Evolutionary conservation across 441 rosid species (phyloP), one percentile per base, ranked within the genome.

Genomic region (Rhodomyrtus psidioides): DNA sequence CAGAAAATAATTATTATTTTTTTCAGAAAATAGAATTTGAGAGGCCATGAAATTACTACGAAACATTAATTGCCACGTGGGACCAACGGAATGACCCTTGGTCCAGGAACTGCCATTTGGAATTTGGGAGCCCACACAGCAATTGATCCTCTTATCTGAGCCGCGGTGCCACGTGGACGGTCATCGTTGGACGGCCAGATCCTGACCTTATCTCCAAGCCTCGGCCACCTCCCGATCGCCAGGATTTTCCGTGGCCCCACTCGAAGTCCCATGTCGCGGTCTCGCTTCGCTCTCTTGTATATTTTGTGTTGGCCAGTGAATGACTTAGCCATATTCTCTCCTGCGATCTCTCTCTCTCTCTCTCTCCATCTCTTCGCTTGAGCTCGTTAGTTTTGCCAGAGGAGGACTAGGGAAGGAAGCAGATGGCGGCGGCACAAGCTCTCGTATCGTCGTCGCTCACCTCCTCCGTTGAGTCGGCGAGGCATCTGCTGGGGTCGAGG

Each of bases 341-440:
- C 30, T 17, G 44, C 4, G 24, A 26, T 19, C 7, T 1, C 60
- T 54, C 55, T 55, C 24, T 57, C 51, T 42, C 51, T 2, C 0
- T 4, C 19, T 16, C 30, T 24, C 14, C 24, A 10, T 10, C 49
- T 3, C 83, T 6, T 42, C 1, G 79, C 9, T n/a, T 5, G 19
- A 30, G 19, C 42, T 81, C 83, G 27, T 12, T 16, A 46, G 14
- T 13, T 44, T 44, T n/a, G 21, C 82, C 82, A 12, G 27, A 28
- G 46, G 46, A 27, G 60, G 13, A n/a, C 24, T 27, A 27, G 79
- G 53, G 83, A 65, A 62, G 28, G 53, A 26, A 54, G 81, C 70
- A 86, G 86, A 94, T 95, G 98, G 98, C 98, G 84, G 88, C 98
- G 85, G 88, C 98, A 86, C 99, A 96, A 87, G 98, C 98, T 84